A percentile compares a stretch with the other conserved stretches of the same genome.
These are phyloP conservation scores for Puccinia horiana DNA, from an alignment of 1,284 basidiomycete genomes.

Conservation along the genomic window DNA sequence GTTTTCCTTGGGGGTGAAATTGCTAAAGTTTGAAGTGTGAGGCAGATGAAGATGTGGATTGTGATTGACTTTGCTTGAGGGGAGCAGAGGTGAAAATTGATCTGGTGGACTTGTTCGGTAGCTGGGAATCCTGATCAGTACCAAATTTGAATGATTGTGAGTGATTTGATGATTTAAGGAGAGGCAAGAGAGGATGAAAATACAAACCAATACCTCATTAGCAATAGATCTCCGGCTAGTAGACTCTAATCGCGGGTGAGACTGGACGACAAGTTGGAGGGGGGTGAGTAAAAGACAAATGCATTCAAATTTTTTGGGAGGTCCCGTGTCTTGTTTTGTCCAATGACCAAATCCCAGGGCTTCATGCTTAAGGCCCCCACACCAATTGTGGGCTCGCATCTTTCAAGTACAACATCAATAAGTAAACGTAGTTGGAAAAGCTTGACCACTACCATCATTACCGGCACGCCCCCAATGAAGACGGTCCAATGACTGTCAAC, in stretches of 20 bases:
- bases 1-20: too few species aligned
- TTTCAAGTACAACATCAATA: not conserved
- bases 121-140: not conserved
- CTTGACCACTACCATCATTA: not conserved
- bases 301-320: not conserved
- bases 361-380: not conserved
- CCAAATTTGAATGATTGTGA: not conserved
- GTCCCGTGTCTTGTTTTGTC: too few species aligned
- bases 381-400: constrained; percentile 6
- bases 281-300: not conserved
- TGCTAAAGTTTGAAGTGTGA: too few species aligned
- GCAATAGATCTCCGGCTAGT: not conserved
- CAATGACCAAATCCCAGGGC: too few species aligned
- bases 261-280: not conserved
- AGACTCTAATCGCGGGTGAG: not conserved
- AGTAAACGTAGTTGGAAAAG: constrained; percentile 19
- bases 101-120: not conserved
- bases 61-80: constrained; percentile 18
- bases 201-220: not conserved
- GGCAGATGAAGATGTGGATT: constrained; percentile 4
- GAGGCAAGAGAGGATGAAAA: not conserved
- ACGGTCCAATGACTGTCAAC: constrained; percentile 7
- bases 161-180: not conserved
- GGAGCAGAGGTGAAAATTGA: not conserved
- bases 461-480: not conserved